Percentiles rank a stretch among this genome's conserved stretches.
These are phyloP conservation scores for Tympanopsis confertula DNA, from an alignment of 2,329 filamentous ascomycete genomes.

Conservation along the genomic window DNA sequence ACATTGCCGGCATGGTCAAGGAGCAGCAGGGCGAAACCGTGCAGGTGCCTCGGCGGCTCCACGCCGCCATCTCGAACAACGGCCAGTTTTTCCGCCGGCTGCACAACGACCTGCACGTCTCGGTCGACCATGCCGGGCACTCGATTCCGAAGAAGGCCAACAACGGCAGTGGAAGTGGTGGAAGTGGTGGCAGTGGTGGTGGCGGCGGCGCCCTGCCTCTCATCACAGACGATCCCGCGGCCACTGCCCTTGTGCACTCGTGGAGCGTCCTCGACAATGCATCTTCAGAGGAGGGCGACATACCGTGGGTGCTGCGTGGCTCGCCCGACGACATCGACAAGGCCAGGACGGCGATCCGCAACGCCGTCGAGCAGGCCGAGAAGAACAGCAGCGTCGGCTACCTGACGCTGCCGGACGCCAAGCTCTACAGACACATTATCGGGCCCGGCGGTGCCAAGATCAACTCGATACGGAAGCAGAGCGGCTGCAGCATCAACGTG, in stretches of 20 bases:
- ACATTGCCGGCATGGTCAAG: slow-evolving; percentile 70
- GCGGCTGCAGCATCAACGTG: slow-evolving; percentile 86
- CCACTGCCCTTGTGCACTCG: slow-evolving; percentile 56
- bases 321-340: slow-evolving; percentile 67
- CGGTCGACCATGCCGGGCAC: slow-evolving; percentile 80
- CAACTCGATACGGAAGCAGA: slow-evolving; percentile 83
- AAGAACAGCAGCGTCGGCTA: slow-evolving; percentile 70
- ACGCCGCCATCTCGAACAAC: slow-evolving; percentile 77
- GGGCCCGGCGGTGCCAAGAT: slow-evolving; percentile 83
- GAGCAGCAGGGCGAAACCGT: slow-evolving; percentile 80
- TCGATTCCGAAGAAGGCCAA: slow-evolving; percentile 59
- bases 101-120: slow-evolving; percentile 75
- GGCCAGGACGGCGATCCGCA: slow-evolving; percentile 64
- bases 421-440: slow-evolving; percentile 80
- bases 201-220: slow-evolving; percentile 64
- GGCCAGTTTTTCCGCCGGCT: slow-evolving; percentile 89
- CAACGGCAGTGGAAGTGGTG: no score
- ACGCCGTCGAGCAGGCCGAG: slow-evolving; percentile 61
- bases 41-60: slow-evolving; percentile 69
- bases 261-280: slow-evolving; percentile 67
- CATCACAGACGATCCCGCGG: slow-evolving; percentile 75
- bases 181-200: slow-evolving; percentile 34
- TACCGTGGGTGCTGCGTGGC: slow-evolving; percentile 83
- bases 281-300: slow-evolving; percentile 53
- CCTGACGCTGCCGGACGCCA: slow-evolving; percentile 78